Conservation (phyloP, 139 green algal genomes). For the Pleodorina starrii region DNA sequence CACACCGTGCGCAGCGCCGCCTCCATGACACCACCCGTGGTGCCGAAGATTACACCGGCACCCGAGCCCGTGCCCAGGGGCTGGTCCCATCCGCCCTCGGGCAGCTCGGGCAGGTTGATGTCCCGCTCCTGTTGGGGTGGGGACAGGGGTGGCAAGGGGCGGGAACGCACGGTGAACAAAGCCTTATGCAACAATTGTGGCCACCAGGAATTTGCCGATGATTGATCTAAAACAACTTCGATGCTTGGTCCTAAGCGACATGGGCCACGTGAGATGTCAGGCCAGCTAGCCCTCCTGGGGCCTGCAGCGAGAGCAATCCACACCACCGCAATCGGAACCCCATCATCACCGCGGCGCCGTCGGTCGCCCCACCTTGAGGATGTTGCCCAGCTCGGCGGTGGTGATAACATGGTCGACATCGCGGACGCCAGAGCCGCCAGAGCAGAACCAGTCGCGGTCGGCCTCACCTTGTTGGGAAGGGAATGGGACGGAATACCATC, state of each 20-base stretch:
- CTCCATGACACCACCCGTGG: conserved; percentile 84
- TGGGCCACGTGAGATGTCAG: too few species aligned
- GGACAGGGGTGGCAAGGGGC: too few species aligned
- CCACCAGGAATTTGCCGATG: too few species aligned
- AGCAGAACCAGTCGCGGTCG: conserved; percentile 70
- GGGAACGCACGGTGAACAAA: too few species aligned
- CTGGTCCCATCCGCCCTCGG: conserved; percentile 66
- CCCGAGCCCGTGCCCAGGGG: conserved; percentile 69
- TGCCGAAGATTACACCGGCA: conserved; percentile 75
- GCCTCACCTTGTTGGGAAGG: conserved; percentile 71
- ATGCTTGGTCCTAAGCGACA: too few species aligned
- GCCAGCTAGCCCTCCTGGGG: too few species aligned
- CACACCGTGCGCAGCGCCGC: conserved; percentile 79
- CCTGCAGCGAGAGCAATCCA: too few species aligned
- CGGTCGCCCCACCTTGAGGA: conserved; percentile 67
- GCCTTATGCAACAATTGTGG: too few species aligned
- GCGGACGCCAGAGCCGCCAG: conserved; percentile 33
- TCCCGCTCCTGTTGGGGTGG: conserved; percentile 38
- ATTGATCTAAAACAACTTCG: too few species aligned
- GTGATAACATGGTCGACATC: conserved; percentile 85
- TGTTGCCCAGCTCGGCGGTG: conserved; percentile 72
- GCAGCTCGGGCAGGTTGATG: conserved; percentile 54
- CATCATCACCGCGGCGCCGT: too few species aligned
- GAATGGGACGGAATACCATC: too few species aligned
- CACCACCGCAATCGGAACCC: too few species aligned